These are phyloP conservation scores for Penicillium sp. DNA, from an alignment of 2,329 filamentous ascomycete genomes.

Conservation along the genomic window DNA sequence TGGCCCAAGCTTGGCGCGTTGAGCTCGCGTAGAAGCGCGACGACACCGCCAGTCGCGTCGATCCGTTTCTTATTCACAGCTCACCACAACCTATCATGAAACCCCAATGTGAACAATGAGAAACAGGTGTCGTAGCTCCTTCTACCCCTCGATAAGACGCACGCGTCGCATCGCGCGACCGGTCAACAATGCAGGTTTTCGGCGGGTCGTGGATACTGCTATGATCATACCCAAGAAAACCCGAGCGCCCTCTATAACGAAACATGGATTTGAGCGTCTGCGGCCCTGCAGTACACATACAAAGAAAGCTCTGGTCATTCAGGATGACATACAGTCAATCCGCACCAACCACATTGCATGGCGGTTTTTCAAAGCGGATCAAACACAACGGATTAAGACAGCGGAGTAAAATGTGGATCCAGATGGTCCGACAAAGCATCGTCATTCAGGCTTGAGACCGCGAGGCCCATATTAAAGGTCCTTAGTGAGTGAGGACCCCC, in stretches of 20 bases:
- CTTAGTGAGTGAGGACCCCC: background rate
- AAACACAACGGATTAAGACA: background rate
- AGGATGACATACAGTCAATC: background rate
- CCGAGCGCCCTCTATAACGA: too few species aligned
- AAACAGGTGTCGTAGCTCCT: background rate
- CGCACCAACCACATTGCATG: background rate
- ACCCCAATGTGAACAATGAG: too few species aligned
- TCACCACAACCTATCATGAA: background rate
- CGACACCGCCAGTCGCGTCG: slow-evolving; percentile 2
- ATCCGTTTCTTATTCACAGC: background rate
- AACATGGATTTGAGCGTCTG: too few species aligned
- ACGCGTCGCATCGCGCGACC: background rate
- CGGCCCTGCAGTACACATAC: too few species aligned
- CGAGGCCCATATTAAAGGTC: too few species aligned
- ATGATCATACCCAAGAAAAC: too few species aligned
- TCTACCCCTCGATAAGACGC: background rate
- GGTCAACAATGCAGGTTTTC: too few species aligned
- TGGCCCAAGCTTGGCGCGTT: slow-evolving; percentile 19
- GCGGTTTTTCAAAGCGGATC: background rate
- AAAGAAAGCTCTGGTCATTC: background rate
- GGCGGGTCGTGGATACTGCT: too few species aligned
- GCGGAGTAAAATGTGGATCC: background rate
- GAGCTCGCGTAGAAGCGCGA: slow-evolving; percentile 15
- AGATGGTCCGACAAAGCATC: background rate
- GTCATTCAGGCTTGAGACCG: too few species aligned